Conservation (phyloP, 2,329 filamentous ascomycete genomes). For the Epichloe uncinata region DNA sequence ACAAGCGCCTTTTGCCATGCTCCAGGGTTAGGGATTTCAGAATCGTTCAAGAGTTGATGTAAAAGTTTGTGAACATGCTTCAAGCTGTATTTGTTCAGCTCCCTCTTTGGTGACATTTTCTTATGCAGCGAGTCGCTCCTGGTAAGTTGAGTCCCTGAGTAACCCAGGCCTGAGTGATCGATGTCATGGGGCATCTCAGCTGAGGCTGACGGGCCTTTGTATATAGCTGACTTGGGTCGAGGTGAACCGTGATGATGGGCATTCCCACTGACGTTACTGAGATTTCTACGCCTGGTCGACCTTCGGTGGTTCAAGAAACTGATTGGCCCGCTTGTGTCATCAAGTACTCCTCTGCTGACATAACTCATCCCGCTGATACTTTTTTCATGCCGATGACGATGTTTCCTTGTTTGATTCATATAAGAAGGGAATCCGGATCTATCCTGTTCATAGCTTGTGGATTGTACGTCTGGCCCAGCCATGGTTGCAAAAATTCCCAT, state of each 20-base stretch:
- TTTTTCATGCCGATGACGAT: slow-evolving; percentile 61
- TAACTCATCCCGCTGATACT: slow-evolving; percentile 59
- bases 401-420: slow-evolving; percentile 59
- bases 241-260: slow-evolving; percentile 59
- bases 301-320: slow-evolving; percentile 47
- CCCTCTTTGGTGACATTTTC: slow-evolving; percentile 57
- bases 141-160: slow-evolving; percentile 40
- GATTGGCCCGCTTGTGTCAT: slow-evolving; percentile 44
- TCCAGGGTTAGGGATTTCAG: slow-evolving; percentile 53
- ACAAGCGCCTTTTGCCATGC: slow-evolving; percentile 84
- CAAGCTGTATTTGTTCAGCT: slow-evolving; percentile 76
- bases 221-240: slow-evolving; percentile 43
- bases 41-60: slow-evolving; percentile 69
- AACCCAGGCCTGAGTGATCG: slow-evolving; percentile 29
- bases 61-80: slow-evolving; percentile 79
- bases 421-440: slow-evolving; percentile 60
- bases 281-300: slow-evolving; percentile 59
- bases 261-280: slow-evolving; percentile 68
- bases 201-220: slow-evolving; percentile 41
- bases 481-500: slow-evolving; percentile 72
- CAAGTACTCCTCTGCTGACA: slow-evolving; percentile 49
- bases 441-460: slow-evolving; percentile 60
- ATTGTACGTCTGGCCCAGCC: slow-evolving; percentile 50
- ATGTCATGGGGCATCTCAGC: slow-evolving; percentile 37
- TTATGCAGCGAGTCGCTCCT: slow-evolving; percentile 76